Base-by-base conservation (phyloP, 2,329 filamentous ascomycete genomes). In the Aspergillus latus region DNA sequence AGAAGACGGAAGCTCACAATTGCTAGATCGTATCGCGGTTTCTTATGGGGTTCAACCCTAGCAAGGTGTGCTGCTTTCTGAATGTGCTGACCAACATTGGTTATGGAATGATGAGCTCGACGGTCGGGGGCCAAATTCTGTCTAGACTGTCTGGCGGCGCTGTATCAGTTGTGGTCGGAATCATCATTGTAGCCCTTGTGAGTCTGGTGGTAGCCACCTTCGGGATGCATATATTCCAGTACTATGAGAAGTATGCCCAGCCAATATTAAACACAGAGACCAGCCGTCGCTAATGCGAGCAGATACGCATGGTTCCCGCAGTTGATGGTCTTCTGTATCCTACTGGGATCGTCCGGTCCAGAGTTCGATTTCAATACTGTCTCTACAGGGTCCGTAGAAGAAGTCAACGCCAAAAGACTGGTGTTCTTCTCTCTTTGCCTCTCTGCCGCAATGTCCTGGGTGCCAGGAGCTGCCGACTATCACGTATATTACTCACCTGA, bases 51-150 rank as follows among this genome's bases (percentile, higher is more conserved):
- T 77, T 76, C 58, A 76, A 72, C 39, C 74, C 75, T 8, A 72
- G 68, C 57, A 76, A 75, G 60, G 59, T 76, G 34, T 73, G 64
- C 65, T 75, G 67, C 59, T 63, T 69, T 3, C 61, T 78, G 26
- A 77, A 77, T 49, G 67, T 78, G 13, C 64, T 78, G 32, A 74
- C 75, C 49, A 75, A 75, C 63, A 49, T 76, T 15, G 76, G 76
- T 11, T 78, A 75, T 44, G 70, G 73, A 32, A 76, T 77, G 66
- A 70, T 78, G 52, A 75, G 74, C 61, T 68, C 68, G 36, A 71
- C 76, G 29, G 67, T 77, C n/a, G 75, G 73, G 43, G 76, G 76
- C 4, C 75, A 78, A 55, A 67, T 78, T n/a, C 64, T 78, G 15
- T 77, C 75, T 11, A 72, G 67, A 26, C 67, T 77, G 26, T 72